Evolutionary conservation across 352 stramenopile species (phyloP), one percentile per base, ranked within the genome.

Genomic region (Phytophthora capsici): DNA sequence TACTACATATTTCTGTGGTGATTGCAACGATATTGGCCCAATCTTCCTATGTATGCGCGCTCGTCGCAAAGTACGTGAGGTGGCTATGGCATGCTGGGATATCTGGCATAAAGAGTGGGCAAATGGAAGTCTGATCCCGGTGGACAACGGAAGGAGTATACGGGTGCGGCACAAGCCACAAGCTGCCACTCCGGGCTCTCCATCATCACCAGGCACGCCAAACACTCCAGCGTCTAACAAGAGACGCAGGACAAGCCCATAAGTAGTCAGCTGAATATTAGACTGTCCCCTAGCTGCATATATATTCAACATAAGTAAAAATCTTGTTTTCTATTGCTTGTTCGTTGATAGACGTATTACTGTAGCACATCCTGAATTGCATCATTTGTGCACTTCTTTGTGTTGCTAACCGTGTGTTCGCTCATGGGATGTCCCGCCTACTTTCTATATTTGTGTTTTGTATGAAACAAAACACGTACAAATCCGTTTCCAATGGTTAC

Each of bases 181-280:
- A 32, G 8, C 7, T 12, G 10, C 19, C 10, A 19, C 4, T 7
- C 8, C 9, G n/a, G 43, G 22, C 1, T 32, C 43, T 1, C 43
- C 43, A 14, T 46, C 40, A 14, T 38, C 32, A 14, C 32, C 32
- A n/a, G 32, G 32, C 32, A 50, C 45, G 25, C 49, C 36, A 6
- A 20, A 16, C 23, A 49, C 51, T 10, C 38, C 37, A 13, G 36
- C 34, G 36, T 46, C 49, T 3, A 20, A 44, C 34, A 57, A 57
- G 16, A 47, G 28, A 37, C 49, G 51, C 12, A 20, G 51, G 1
- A 41, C 38, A 2, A 49, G 7, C 23, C 16, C 37, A 7, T 58
- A 41, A 16, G 23, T 8, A 2, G 20, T 49, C 38, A 43, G 7
- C n/a, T 49, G 37, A 16, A 58, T 58, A 49, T 58, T 41, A 20